Evolutionary conservation across 108 stramenopile species (phyloP), one percentile per base, ranked within the genome.

Genomic region (Parietichytrium sp.): DNA sequence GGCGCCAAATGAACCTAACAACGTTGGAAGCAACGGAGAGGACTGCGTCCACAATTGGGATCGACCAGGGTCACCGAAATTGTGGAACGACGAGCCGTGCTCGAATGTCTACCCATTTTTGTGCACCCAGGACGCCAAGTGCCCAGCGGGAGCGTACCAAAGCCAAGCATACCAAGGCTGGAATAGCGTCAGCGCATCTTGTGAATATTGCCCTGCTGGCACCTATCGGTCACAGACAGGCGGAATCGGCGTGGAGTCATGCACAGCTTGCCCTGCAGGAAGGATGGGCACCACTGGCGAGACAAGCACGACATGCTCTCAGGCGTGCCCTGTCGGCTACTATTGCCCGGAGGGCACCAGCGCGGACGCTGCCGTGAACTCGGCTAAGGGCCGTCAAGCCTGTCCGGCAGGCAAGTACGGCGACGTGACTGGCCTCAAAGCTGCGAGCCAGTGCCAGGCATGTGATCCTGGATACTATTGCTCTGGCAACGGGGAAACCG

Each of bases 61-160:
- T 7, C 33, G 33, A 2, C 29, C 13, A 7, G 10, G n/a, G 10
- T 23, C 36, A 33, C 7, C 13, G 13, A 42, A 42, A n/a, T 16
- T 45, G 23, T 72, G 61, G 61, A 72, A 72, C 3, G 61, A 72
- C 3, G 61, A 72, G 42, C 61, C 61, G 0, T 72, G 61, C 42
- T 33, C 13, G n/a, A 45, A 42, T 33, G 1, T 2, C 1, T 72
- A 72, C 20, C 61, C 61, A 6, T 72, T 72, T 25, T 10, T 72
- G 6, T 72, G 61, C 42, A 20, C 20, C 33, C 4, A 7, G 13
- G 12, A 45, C 15, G 61, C 61, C 0, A 8, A 45, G 23, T 72
- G 61, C 42, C 20, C 18, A 6, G 61, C 61, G 1, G 61, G 61
- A 1, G 36, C 36, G 38, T 72, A 72, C 61, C 61, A 7, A 25